Base-by-base conservation (phyloP, 176 grass and related monocot genomes). In the Typha latifolia region DNA sequence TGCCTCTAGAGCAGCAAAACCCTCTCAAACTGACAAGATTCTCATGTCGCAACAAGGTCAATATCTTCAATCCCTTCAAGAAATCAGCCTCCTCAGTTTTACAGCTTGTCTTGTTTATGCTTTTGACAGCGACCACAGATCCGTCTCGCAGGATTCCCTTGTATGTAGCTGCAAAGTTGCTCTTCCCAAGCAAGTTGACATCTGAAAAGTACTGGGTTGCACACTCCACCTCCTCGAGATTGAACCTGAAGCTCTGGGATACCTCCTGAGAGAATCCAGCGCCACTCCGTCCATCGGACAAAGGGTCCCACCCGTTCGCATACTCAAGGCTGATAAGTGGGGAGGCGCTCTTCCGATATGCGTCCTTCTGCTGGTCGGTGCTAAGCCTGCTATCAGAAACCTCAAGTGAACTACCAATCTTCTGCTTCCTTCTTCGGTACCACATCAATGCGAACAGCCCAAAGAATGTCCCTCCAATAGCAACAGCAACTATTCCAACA, bases 181-280 rank as follows among this genome's bases (percentile, higher is more conserved):
- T 93, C 67, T 93, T 99, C 9, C 94, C 89, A 2, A 99, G 81
- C 76, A 99, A 77, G 74, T 99, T 99, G 47, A 84, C 69, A 72
- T 99, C 94, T 0, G 89, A 99, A 26, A 99, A 99, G 71, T 99
- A 99, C 27, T 99, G 94, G 18, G 94, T 99, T 5, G 89, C 94
- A 16, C 81, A 99, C 57, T 99, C 94, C 0, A 99, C 89, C 84
- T 99, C 94, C 56, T 99, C 94, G 16, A 99, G 80, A 64, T 99
- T 99, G 80, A 93, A 99, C 63, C 83, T 74, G 13, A 92, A 89
- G 68, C 83, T 93, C 52, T 93, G 82, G 6, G 83, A 80, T 0
- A 93, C 74, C 67, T 99, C 83, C 12, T 84, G 65, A 0, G 81
- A 93, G 61, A 83, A 84, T 24, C 94, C 94, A 62, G 76, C 76